Evolutionary conservation across 2,329 filamentous ascomycete genomes (phyloP).

Genomic region (Akanthomyces lecanii): DNA sequence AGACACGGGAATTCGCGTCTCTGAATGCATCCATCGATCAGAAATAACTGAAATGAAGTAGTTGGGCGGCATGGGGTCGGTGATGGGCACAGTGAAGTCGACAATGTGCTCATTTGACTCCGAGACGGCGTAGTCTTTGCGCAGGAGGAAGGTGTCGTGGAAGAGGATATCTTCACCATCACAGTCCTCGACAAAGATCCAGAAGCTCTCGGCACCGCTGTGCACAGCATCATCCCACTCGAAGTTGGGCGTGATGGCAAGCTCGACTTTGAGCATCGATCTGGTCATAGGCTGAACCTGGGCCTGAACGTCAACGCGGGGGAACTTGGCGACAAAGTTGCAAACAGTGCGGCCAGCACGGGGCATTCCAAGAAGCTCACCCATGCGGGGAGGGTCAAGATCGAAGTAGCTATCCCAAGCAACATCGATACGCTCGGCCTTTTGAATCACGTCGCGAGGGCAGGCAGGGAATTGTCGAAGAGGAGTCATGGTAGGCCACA

Average conservation of each 20-base stretch:
- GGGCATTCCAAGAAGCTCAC: constrained; percentile 85
- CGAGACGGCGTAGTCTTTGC: constrained; percentile 78
- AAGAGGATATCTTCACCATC: constrained; percentile 95
- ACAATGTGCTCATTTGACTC: constrained; percentile 92
- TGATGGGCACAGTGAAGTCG: constrained; percentile 94
- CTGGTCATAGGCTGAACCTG: constrained; percentile 93
- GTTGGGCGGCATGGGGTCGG: constrained; percentile 96
- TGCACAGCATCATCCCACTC: constrained; percentile 91
- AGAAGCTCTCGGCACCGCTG: constrained; percentile 85
- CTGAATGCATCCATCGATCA: constrained; percentile 97
- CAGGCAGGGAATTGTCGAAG: constrained; percentile 84
- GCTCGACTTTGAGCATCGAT: constrained; percentile 84
- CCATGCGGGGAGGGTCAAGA: constrained; percentile 92
- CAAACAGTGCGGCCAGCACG: constrained; percentile 85
- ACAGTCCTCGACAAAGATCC: constrained; percentile 95
- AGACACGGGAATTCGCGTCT: constrained; percentile 87
- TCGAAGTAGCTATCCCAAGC: constrained; percentile 94
- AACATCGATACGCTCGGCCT: constrained; percentile 92
- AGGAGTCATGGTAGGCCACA: constrained; percentile 99
- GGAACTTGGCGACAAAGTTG: constrained; percentile 84
- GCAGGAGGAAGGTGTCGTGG: constrained; percentile 89
- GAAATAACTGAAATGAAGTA: constrained; percentile 96
- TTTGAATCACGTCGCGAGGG: constrained; percentile 79
- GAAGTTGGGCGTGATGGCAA: constrained; percentile 91
- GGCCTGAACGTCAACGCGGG: constrained; percentile 85